Evolutionary conservation across 1,284 basidiomycete genomes (phyloP), one percentile per base, ranked within the genome.

Genomic region (Apiotrichum domesticum): DNA sequence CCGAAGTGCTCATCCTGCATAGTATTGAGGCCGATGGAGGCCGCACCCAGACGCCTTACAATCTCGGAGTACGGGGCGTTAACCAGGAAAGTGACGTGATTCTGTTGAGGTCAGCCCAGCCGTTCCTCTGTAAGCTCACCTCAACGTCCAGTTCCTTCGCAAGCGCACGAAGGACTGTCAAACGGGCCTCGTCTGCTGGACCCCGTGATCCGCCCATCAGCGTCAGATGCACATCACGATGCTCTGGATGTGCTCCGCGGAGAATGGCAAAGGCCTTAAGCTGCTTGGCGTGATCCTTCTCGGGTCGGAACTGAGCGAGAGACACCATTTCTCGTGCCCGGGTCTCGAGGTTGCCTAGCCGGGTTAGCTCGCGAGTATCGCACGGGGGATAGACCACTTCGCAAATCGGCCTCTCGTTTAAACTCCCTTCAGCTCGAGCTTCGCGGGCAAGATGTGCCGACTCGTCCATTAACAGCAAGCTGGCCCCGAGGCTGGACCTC

Each of bases 1-100:
- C 96, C 96, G 66, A 98, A 98, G 73, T 99, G 95, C 75, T 99
- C 96, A 70, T 98, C 94, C 1, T 94, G 84, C 95, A 99, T 99
- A 4, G 95, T 98, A 69, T 90, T 95, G 32, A 98, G 72, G 0
- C 96, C 95, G 4, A 97, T 81, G 57, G 86, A 88, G 0, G 92
- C 86, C 13, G 77, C 76, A 1, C 84, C 82, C 1, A 98, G 80
- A 78, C 85, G 84, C 1, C 75, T 62, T 1, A 94, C 80, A 60
- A 98, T 82, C 8, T 81, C 80, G 0, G 83, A 64, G 64, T 88
- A 98, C 1, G 87, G 77, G 0, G 90, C 90, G 65, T 98, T 98
- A 47, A 96, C 82, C 5, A 88, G 76, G 63, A 98, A 90, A 46
- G 85, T 80, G 15, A 92, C 85, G 56, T 85, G 80, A 10, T 81